phyloP scores from a whole-genome alignment of 495 filamentous ascomycete genomes.

The Mycothermus thermophilus region DNA sequence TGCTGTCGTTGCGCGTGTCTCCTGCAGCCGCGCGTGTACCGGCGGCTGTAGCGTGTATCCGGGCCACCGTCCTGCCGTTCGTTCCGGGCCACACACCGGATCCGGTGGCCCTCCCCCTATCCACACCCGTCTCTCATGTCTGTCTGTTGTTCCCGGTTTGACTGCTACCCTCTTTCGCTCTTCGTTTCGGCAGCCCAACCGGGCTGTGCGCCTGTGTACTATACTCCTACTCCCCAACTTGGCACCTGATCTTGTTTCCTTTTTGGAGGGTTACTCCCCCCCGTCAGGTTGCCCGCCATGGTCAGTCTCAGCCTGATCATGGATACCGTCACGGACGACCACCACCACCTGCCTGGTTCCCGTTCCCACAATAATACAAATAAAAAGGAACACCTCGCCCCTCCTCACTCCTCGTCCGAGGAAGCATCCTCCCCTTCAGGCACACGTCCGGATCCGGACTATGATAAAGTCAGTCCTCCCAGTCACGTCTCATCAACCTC shows the following conservation, averaged over 20 bases:
- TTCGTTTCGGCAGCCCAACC: constrained; percentile 17
- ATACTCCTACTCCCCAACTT: no score
- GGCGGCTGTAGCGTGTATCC: no score
- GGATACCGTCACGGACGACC: constrained; percentile 32
- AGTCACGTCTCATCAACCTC: no score
- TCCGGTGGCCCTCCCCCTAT: no score
- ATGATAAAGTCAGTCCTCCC: no score
- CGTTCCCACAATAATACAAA: constrained; percentile 22
- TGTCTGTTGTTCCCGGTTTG: constrained; percentile 13
- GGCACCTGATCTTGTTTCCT: constrained; percentile 27
- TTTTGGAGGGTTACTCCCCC: constrained; percentile 25
- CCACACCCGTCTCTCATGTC: no score
- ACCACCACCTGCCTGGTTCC: constrained; percentile 19
- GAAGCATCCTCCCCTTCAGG: constrained; percentile 11
- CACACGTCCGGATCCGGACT: no score
- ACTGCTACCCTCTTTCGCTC: constrained; percentile 20
- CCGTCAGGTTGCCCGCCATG: no score
- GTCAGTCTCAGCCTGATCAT: constrained; percentile 36
- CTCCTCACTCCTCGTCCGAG: constrained; percentile 13
- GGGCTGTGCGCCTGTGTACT: constrained; percentile 28
- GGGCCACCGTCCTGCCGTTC: no score
- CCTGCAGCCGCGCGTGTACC: constrained; percentile 24
- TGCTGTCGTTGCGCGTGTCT: constrained; percentile 10
- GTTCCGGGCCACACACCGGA: no score
- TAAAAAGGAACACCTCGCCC: constrained; percentile 24